phyloP scores from a whole-genome alignment of 1,139 yeast genomes.

The Hanseniaspora uvarum region DNA sequence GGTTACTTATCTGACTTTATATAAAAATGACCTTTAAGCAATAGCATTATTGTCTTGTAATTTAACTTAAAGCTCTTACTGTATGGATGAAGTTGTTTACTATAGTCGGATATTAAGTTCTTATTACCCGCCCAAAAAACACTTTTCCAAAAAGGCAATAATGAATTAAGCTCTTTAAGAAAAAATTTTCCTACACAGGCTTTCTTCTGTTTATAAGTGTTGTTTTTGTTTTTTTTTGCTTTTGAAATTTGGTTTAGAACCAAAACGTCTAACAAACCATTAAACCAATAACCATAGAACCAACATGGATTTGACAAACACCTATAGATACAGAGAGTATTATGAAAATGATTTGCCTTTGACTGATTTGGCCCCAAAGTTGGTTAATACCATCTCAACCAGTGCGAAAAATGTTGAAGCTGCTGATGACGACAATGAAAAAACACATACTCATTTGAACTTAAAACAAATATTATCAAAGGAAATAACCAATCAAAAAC shows the following conservation, averaged over 20 bases:
- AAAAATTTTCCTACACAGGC: background rate
- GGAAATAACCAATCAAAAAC: constrained; percentile 44
- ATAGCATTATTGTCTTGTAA: background rate
- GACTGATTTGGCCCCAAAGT: constrained; percentile 85
- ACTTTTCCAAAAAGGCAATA: background rate
- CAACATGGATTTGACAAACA: constrained; percentile 49
- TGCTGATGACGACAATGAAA: constrained; percentile 29
- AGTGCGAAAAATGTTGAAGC: constrained; percentile 33
- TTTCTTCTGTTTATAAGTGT: background rate
- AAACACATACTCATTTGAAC: background rate
- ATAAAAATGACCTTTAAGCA: background rate
- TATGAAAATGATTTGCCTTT: constrained; percentile 85
- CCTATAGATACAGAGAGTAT: constrained; percentile 57
- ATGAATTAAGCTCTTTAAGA: too few species aligned
- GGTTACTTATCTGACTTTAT: constrained; percentile 15
- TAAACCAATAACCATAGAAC: background rate
- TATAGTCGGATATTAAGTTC: too few species aligned
- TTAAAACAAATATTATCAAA: constrained; percentile 11
- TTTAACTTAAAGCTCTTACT: too few species aligned
- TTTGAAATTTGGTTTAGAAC: background rate
- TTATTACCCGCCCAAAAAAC: background rate
- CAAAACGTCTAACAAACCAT: too few species aligned
- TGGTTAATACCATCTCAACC: constrained; percentile 37
- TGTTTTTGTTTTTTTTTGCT: background rate
- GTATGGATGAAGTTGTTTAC: too few species aligned